These are phyloP conservation scores for Aspergillus niger DNA, from an alignment of 2,329 filamentous ascomycete genomes.

Conservation along the genomic window DNA sequence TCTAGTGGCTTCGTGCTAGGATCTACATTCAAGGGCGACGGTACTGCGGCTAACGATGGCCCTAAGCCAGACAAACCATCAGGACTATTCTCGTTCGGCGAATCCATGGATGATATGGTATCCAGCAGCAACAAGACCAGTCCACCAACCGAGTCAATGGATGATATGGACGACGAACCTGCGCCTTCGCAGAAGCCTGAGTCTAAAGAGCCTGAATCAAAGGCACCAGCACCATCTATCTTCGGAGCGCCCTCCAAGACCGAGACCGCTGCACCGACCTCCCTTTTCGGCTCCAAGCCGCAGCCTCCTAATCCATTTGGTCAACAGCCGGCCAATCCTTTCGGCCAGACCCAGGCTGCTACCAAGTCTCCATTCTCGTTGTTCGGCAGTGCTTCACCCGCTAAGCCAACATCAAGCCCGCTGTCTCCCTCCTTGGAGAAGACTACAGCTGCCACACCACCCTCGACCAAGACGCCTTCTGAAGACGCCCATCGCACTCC, in stretches of 20 bases:
- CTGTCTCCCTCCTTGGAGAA: conserved; percentile 37
- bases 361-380: conserved; percentile 35
- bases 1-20: conserved; percentile 44
- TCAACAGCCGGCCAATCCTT: conserved; percentile 19
- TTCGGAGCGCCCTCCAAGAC: conserved; percentile 31
- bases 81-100: conserved; percentile 42
- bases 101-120: conserved; percentile 45
- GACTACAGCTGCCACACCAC: conserved; percentile 29
- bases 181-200: conserved; percentile 27
- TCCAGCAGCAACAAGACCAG: conserved; percentile 35
- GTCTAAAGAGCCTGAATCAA: conserved; percentile 24
- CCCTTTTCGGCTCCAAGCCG: conserved; percentile 12
- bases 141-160: conserved; percentile 40
- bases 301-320: not conserved
- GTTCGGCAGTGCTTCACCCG: conserved; percentile 28
- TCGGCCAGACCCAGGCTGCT: conserved; percentile 23
- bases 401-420: conserved; percentile 31
- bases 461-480: conserved; percentile 38
- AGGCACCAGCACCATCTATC: conserved; percentile 22
- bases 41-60: conserved; percentile 41
- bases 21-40: conserved; percentile 49
- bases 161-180: conserved; percentile 36
- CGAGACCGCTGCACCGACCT: conserved; percentile 30
- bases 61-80: conserved; percentile 41
- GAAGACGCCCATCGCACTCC: conserved; percentile 35